Evolutionary conservation across 176 grass and related monocot species (phyloP), one percentile per base, ranked within the genome.

Genomic region (Rhipidocladum racemiflorum): DNA sequence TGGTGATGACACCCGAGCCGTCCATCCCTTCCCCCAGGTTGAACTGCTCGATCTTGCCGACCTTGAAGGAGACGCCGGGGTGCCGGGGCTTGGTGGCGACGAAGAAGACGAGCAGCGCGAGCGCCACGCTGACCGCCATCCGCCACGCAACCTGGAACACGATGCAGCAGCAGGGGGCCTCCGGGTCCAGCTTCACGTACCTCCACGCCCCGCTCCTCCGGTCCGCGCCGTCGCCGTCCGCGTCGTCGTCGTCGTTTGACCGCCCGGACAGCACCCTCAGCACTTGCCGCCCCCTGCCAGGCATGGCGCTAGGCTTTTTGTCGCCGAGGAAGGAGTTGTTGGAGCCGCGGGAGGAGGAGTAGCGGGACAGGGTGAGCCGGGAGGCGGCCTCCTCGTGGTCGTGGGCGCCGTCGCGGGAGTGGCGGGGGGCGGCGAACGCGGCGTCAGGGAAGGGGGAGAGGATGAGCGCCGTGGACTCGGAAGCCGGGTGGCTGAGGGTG

Each of bases 261-360:
- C 82, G 71, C 65, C 86, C 85, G 18, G 82, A 70, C 56, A 87
- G 36, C 42, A 76, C 84, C 78, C 32, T 34, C 32, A 34, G 32
- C 32, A 34, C 32, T 34, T 87, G 81, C 61, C 69, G 84, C 6
- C 79, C 17, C 2, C 56, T 49, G 30, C 62, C 75, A n/a, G 59
- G 11, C 14, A 3, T 17, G 30, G 18, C 2, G 34, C 30, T 10
- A 44, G 68, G 78, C 70, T 90, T 92, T 74, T 89, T 92, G 13
- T 89, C 77, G 28, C 81, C 88, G 21, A 90, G 88, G 90, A 97
- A 94, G 79, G 90, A 97, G 86, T 72, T 93, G 81, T 92, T 94
- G 68, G 88, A 94, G 18, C 95, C 90, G 16, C 86, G 92, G 21
- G 92, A 97, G 55, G 95, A 97, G 29, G 95, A 97, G 88, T 94